These are phyloP conservation scores for Picea sitchensis DNA, from an alignment of 75 land plant species.

Conservation along the genomic window DNA sequence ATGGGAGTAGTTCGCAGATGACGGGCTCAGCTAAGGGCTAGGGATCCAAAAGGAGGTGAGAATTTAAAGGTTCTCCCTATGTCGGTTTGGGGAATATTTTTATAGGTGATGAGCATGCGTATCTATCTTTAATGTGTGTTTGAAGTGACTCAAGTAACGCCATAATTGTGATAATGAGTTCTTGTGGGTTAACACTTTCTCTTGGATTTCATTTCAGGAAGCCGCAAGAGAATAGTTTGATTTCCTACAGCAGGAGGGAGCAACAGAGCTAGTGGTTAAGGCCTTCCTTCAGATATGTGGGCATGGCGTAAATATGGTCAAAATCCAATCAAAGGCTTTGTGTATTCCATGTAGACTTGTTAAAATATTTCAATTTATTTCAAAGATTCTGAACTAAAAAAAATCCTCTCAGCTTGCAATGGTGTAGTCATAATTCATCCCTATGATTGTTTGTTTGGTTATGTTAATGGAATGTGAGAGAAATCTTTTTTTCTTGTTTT, in stretches of 20 bases:
- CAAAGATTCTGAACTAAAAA: too few relatives aligned
- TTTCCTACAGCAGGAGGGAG: constrained; percentile 47
- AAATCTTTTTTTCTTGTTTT: too few relatives aligned
- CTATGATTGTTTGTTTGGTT: too few relatives aligned
- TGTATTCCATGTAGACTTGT: constrained; percentile 37
- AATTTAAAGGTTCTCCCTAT: background rate
- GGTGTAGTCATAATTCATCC: too few relatives aligned
- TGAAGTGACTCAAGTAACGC: too few relatives aligned
- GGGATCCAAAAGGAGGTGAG: constrained; percentile 6
- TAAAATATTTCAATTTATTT: too few relatives aligned
- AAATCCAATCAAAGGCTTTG: constrained; percentile 57
- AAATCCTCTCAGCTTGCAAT: too few relatives aligned
- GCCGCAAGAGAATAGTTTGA: constrained; percentile 72
- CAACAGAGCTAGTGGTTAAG: constrained; percentile 56
- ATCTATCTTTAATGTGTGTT: background rate
- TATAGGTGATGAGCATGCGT: background rate
- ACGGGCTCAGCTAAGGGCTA: background rate
- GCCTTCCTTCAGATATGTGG: constrained; percentile 49
- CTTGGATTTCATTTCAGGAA: constrained; percentile 31
- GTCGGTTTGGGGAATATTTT: background rate
- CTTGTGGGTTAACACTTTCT: too few relatives aligned
- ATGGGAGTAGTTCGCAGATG: background rate
- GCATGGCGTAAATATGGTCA: constrained; percentile 65
- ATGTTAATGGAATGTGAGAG: too few relatives aligned
- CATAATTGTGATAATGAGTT: too few relatives aligned